Percentiles rank a stretch among this genome's conserved stretches.
Conservation (phyloP, 306 rosid genomes). For the Myrica gale region DNA sequence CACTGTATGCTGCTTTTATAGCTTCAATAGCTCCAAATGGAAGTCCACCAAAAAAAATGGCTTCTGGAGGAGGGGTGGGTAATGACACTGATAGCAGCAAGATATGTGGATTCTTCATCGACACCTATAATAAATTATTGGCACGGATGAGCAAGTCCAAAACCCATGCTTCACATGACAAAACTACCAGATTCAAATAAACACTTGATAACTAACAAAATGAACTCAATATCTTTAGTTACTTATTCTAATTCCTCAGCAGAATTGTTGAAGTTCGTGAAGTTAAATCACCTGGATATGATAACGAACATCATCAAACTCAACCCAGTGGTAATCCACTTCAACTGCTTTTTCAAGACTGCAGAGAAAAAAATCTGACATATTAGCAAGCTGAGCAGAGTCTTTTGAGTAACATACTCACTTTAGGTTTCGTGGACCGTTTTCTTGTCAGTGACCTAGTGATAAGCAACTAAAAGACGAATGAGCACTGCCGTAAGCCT, state of each 20-base stretch:
- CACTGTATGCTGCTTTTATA: constrained; percentile 77
- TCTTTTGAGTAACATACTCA: too few relatives aligned
- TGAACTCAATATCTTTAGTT: not conserved
- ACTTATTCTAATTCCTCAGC: not conserved
- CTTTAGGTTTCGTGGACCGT: not conserved
- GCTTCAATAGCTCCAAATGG: constrained; percentile 97
- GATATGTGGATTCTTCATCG: constrained; percentile 70
- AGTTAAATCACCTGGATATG: constrained; percentile 68
- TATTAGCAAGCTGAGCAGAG: constrained; percentile 12
- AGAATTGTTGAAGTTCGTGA: not conserved
- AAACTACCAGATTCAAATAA: constrained; percentile 17
- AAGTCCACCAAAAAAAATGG: constrained; percentile 67
- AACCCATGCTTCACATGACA: constrained; percentile 3
- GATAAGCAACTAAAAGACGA: constrained; percentile 3
- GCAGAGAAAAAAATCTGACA: constrained; percentile 12
- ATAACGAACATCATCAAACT: constrained; percentile 89
- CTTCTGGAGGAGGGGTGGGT: constrained; percentile 86
- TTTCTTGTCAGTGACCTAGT: not conserved
- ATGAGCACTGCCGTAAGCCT: not conserved
- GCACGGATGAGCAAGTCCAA: constrained; percentile 25
- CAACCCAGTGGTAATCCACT: constrained; percentile 89
- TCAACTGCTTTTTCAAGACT: constrained; percentile 88
- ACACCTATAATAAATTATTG: constrained; percentile 50
- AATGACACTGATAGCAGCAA: constrained; percentile 72
- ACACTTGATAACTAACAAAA: not conserved